Percentiles rank a stretch among this genome's conserved stretches.
phyloP scores from a whole-genome alignment of 441 rosid genomes.

The Metrosideros polymorpha region DNA sequence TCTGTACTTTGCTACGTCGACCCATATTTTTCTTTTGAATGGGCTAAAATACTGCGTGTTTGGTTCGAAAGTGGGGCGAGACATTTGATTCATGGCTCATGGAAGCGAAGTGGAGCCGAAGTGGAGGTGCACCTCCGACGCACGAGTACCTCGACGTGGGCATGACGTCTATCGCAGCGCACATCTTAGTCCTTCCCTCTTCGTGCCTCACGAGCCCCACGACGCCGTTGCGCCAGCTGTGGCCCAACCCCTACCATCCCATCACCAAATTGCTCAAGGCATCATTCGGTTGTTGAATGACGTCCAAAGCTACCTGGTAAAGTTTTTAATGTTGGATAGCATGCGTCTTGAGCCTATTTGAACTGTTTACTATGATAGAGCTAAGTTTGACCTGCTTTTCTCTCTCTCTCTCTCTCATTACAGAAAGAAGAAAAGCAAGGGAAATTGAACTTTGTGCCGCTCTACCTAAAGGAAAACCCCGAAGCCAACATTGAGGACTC shows the following conservation, averaged over 20 bases:
- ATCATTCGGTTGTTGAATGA: conserved; percentile 51
- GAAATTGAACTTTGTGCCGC: conserved; percentile 37
- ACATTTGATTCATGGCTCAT: conserved; percentile 52
- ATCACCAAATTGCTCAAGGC: conserved; percentile 41
- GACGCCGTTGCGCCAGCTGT: conserved; percentile 14
- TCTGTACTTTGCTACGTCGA: not conserved
- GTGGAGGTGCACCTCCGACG: conserved; percentile 14
- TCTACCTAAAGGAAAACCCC: conserved; percentile 35
- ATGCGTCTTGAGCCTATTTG: not conserved
- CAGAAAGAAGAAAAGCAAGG: conserved; percentile 56
- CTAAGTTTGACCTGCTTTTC: no score
- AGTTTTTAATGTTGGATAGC: not conserved
- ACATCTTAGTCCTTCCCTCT: conserved; percentile 33
- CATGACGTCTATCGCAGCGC: conserved; percentile 42
- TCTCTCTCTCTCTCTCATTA: not conserved
- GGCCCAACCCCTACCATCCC: conserved; percentile 17
- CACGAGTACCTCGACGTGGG: conserved; percentile 42
- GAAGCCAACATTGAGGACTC: conserved; percentile 31
- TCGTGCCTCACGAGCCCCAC: conserved; percentile 27
- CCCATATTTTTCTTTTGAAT: not conserved
- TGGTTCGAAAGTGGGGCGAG: conserved; percentile 43
- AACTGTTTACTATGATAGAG: not conserved
- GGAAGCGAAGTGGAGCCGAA: conserved; percentile 53
- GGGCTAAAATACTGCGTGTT: not conserved
- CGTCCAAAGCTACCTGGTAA: conserved; percentile 47